A percentile compares a stretch with the other conserved stretches of the same genome.
Conservation (phyloP, 495 filamentous ascomycete genomes). For the Penicillium lividum region DNA sequence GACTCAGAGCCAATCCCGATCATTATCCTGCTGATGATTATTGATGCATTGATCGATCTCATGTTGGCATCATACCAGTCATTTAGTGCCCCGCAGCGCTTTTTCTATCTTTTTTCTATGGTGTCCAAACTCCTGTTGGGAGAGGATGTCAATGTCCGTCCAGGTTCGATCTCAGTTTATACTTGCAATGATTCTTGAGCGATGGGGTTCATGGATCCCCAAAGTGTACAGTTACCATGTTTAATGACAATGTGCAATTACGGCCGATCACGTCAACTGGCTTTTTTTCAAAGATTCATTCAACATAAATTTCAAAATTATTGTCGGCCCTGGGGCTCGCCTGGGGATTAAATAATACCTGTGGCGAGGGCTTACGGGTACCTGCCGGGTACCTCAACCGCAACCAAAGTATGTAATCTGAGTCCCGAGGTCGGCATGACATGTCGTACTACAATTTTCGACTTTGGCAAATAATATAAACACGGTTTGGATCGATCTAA, state of each 20-base stretch:
- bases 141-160: not conserved
- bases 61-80: constrained; percentile 24
- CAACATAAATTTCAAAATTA: too few species aligned
- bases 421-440: too few species aligned
- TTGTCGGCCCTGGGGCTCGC: not conserved
- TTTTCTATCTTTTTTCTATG: constrained; percentile 8
- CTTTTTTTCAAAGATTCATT: not conserved
- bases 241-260: constrained; percentile 4
- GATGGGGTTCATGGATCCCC: not conserved
- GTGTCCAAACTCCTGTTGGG: not conserved
- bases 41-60: constrained; percentile 22
- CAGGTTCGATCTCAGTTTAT: constrained; percentile 3
- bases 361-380: not conserved
- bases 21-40: constrained; percentile 15
- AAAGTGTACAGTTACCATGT: constrained; percentile 11
- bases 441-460: not conserved
- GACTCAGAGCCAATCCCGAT: not conserved
- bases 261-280: not conserved
- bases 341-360: not conserved
- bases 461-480: not conserved
- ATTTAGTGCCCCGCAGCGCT: constrained; percentile 15
- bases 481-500: constrained; percentile 26
- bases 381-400: not conserved
- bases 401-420: not conserved
- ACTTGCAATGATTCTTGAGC: constrained; percentile 6